Conservation (phyloP, 768 basidiomycete species). For the Rhodotorula graminis region DNA sequence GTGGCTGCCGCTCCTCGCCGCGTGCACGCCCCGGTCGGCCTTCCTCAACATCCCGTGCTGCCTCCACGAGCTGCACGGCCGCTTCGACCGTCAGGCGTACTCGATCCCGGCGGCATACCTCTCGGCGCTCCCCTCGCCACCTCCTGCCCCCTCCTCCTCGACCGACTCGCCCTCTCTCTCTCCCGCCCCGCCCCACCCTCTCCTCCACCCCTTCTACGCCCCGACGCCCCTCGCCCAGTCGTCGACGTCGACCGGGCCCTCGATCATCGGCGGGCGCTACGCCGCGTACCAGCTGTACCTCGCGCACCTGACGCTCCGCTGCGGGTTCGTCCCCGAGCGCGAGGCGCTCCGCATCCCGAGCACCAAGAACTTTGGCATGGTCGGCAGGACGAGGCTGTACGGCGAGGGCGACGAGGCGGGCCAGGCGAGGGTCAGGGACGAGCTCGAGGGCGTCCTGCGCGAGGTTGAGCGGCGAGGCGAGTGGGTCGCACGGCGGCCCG, state of each 20-base stretch:
- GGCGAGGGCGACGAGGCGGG: background rate
- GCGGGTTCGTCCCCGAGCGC: conserved; percentile 81
- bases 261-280: conserved; percentile 56
- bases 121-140: conserved; percentile 34
- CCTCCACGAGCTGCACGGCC: conserved; percentile 57
- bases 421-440: background rate
- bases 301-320: conserved; percentile 62
- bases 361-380: conserved; percentile 85
- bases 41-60: conserved; percentile 75
- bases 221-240: conserved; percentile 30
- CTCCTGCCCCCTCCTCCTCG: background rate
- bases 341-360: conserved; percentile 85
- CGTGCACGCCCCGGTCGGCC: conserved; percentile 49
- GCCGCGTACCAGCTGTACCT: conserved; percentile 83
- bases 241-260: conserved; percentile 43
- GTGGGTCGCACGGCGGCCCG: conserved; percentile 34
- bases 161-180: conserved; percentile 26
- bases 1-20: conserved; percentile 80
- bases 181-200: conserved; percentile 36
- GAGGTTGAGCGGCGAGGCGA: conserved; percentile 9
- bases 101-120: conserved; percentile 49
- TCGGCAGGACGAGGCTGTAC: conserved; percentile 53
- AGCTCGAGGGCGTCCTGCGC: background rate
- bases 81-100: conserved; percentile 64
- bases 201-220: conserved; percentile 38